Percentiles rank a stretch among this genome's conserved stretches.
Conservation (phyloP, 1,284 basidiomycete species). For the Gomphus bonarii region DNA sequence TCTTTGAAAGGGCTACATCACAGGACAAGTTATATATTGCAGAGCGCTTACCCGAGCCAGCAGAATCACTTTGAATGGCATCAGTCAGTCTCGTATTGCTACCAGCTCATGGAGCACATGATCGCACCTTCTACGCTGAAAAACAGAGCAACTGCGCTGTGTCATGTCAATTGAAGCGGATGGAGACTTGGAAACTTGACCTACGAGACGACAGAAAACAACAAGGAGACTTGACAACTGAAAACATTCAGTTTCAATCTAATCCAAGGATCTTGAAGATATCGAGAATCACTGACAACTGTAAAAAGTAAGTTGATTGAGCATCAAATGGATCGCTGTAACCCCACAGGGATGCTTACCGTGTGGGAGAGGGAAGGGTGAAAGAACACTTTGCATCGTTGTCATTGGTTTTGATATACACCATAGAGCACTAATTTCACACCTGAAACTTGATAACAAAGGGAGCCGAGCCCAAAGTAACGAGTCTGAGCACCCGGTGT, state of each 20-base stretch:
- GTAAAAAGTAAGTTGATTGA: background rate
- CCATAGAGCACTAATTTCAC: background rate
- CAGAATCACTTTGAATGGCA: background rate
- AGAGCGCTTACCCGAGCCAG: background rate
- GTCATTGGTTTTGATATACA: background rate
- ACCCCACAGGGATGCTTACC: background rate
- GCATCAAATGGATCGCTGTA: background rate
- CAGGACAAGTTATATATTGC: background rate
- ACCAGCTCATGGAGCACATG: background rate
- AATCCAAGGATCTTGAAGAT: background rate
- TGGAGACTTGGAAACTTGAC: background rate
- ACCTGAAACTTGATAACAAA: background rate
- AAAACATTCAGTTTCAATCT: background rate
- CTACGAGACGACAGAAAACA: background rate
- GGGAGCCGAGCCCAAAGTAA: background rate
- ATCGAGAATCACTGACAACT: background rate
- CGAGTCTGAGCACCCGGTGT: background rate
- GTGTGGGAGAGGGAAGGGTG: background rate
- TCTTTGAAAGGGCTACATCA: background rate
- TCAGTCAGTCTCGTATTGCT: background rate
- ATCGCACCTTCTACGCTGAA: background rate
- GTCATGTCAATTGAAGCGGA: background rate
- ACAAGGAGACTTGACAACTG: background rate
- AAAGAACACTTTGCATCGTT: background rate
- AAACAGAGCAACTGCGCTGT: background rate